Evolutionary conservation across 495 filamentous ascomycete species (phyloP).

Genomic region (Apodospora peruviana): DNA sequence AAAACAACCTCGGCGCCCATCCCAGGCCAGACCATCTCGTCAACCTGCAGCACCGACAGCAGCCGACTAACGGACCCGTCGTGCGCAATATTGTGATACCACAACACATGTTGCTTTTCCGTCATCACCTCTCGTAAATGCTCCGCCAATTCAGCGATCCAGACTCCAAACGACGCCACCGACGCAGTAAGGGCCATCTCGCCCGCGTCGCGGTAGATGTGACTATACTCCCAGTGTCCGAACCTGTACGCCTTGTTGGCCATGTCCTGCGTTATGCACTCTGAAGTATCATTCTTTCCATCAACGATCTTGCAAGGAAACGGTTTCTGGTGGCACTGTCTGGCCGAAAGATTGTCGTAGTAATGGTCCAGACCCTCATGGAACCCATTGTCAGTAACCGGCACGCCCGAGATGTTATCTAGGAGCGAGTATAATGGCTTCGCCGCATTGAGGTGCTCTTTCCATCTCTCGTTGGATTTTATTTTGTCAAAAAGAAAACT

Average conservation of each 20-base stretch:
- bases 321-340: conserved; percentile 59
- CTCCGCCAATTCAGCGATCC: conserved; percentile 55
- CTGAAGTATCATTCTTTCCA: conserved; percentile 20
- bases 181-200: conserved; percentile 49
- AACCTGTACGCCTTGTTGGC: conserved; percentile 61
- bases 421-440: conserved; percentile 43
- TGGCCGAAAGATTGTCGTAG: conserved; percentile 65
- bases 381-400: conserved; percentile 48
- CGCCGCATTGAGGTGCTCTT: conserved; percentile 50
- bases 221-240: conserved; percentile 65
- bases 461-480: conserved; percentile 47
- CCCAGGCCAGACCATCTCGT: conserved; percentile 68
- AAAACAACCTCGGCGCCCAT: conserved; percentile 68
- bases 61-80: conserved; percentile 59
- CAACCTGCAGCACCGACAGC: conserved; percentile 58
- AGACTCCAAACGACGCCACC: conserved; percentile 53
- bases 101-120: conserved; percentile 36
- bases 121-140: conserved; percentile 47
- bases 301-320: conserved; percentile 51
- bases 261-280: conserved; percentile 50
- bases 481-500: conserved; percentile 40
- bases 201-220: conserved; percentile 55
- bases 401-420: conserved; percentile 55
- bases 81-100: conserved; percentile 64
- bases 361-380: conserved; percentile 65